These are phyloP conservation scores for Nyssa sinensis DNA, from an alignment of 148 eudicot genomes.

Conservation along the genomic window DNA sequence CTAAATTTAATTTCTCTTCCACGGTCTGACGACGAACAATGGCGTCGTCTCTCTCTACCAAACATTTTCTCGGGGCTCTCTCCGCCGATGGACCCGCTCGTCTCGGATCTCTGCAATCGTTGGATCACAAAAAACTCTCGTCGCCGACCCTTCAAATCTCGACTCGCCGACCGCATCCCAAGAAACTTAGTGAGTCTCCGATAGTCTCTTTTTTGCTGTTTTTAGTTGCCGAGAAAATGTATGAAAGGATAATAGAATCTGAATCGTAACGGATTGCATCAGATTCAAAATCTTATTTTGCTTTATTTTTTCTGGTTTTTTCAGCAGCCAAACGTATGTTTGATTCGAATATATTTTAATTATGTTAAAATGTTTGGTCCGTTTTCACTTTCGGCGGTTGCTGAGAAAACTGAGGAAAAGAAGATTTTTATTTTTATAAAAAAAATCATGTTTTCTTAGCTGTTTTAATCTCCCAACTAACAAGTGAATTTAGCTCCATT, in stretches of 20 bases:
- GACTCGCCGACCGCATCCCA: slow-evolving; percentile 28
- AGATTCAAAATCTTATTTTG: not conserved
- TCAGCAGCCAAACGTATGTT: not conserved
- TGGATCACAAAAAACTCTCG: slow-evolving; percentile 36
- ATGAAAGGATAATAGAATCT: not conserved
- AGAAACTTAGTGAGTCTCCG: slow-evolving; percentile 46
- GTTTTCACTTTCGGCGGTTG: not conserved
- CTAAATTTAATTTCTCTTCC: too few species aligned
- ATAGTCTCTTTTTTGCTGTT: not conserved
- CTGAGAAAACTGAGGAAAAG: not conserved
- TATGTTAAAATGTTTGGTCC: not conserved
- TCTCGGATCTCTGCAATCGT: slow-evolving; percentile 40
- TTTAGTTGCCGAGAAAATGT: not conserved
- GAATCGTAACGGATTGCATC: too few species aligned
- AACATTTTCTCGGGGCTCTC: slow-evolving; percentile 50
- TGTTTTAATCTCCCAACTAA: not conserved
- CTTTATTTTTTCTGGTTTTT: too few species aligned
- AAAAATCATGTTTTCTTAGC: not conserved
- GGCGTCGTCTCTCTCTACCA: slow-evolving; percentile 72
- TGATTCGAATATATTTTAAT: not conserved
- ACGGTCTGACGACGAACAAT: too few species aligned
- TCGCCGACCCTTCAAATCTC: slow-evolving; percentile 44
- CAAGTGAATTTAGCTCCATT: not conserved
- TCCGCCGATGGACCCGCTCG: slow-evolving; percentile 27
- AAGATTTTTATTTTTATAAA: not conserved